A percentile compares a stretch with the other conserved stretches of the same genome.
phyloP scores from a whole-genome alignment of 1,284 basidiomycete genomes.

The Pyrrhoderma noxium region DNA sequence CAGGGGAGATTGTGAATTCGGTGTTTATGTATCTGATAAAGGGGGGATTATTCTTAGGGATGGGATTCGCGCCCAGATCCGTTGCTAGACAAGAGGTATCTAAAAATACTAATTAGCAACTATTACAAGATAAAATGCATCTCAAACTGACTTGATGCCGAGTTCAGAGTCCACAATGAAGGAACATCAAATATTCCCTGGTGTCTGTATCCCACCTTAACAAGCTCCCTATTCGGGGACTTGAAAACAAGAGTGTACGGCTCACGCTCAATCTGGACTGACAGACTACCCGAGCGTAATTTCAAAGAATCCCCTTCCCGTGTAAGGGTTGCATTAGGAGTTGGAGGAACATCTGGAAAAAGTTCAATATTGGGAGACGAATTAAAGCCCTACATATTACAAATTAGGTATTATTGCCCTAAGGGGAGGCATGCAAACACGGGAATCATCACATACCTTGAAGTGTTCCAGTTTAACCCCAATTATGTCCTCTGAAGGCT shows the following conservation, averaged over 20 bases:
- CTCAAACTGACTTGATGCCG: slow-evolving; percentile 35
- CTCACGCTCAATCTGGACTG: slow-evolving; percentile 48
- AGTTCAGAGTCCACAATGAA: slow-evolving; percentile 49
- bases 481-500: slow-evolving; percentile 57
- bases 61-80: slow-evolving; percentile 52
- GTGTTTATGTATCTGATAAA: slow-evolving; percentile 54
- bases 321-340: slow-evolving; percentile 36
- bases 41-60: slow-evolving; percentile 37
- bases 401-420: too few relatives aligned
- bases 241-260: slow-evolving; percentile 59
- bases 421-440: too few relatives aligned
- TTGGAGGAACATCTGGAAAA: slow-evolving; percentile 52
- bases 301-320: slow-evolving; percentile 33
- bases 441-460: slow-evolving; percentile 29
- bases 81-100: slow-evolving; percentile 51
- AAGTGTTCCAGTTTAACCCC: slow-evolving; percentile 61
- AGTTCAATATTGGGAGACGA: slow-evolving; percentile 47
- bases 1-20: slow-evolving; percentile 62
- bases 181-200: slow-evolving; percentile 63
- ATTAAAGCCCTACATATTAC: slow-evolving; percentile 28
- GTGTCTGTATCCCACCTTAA: slow-evolving; percentile 51
- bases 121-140: too few relatives aligned
- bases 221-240: slow-evolving; percentile 41
- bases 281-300: slow-evolving; percentile 38
- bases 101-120: too few relatives aligned